phyloP scores from a whole-genome alignment of 2,329 filamentous ascomycete species.

The Polychaeton citri region DNA sequence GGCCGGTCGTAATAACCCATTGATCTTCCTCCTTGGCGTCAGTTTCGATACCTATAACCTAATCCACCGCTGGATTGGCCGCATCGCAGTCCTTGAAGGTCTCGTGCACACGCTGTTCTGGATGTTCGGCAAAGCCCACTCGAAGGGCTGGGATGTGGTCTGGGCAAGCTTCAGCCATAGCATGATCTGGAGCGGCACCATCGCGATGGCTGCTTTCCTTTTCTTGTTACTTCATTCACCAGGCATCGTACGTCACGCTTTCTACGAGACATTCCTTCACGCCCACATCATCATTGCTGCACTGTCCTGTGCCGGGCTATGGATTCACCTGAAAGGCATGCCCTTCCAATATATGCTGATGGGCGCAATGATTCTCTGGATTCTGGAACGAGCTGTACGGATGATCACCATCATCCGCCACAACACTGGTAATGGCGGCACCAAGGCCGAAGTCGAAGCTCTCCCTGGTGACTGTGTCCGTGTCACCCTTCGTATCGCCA shows the following conservation, averaged over 20 bases:
- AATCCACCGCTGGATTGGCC: constrained; percentile 67
- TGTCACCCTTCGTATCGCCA: constrained; percentile 59
- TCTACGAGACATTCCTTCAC: constrained; percentile 66
- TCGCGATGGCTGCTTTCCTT: constrained; percentile 48
- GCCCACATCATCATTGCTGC: constrained; percentile 54
- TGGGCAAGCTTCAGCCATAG: constrained; percentile 35
- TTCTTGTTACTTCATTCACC: constrained; percentile 55
- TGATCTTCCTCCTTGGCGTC: constrained; percentile 58
- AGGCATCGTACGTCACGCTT: constrained; percentile 60
- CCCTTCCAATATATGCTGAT: constrained; percentile 49
- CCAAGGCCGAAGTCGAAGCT: constrained; percentile 57
- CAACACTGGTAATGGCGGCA: constrained; percentile 51
- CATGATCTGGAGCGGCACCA: constrained; percentile 22
- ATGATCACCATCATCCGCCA: constrained; percentile 48
- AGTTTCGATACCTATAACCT: constrained; percentile 77
- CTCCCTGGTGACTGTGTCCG: constrained; percentile 63
- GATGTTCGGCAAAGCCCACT: constrained; percentile 37
- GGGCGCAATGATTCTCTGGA: constrained; percentile 53
- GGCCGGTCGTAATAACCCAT: constrained; percentile 63
- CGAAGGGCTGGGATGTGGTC: constrained; percentile 33
- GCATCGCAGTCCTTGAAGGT: constrained; percentile 59
- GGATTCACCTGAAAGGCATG: constrained; percentile 48
- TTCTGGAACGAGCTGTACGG: constrained; percentile 47
- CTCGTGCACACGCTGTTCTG: constrained; percentile 53
- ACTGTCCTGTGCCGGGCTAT: constrained; percentile 48